Conservation (phyloP, 73 alveolate species). For the Paramecium sexaurelia region DNA sequence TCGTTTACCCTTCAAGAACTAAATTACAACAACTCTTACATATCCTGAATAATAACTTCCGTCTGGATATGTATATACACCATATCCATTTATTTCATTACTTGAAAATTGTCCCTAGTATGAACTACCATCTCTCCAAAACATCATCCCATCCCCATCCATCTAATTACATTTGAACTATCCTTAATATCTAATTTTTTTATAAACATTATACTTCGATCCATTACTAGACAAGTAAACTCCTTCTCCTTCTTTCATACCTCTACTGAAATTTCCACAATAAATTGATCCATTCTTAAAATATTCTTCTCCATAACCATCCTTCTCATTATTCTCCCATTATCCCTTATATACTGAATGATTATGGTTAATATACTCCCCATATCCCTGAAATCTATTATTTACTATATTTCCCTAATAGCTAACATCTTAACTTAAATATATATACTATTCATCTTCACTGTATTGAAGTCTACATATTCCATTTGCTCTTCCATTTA, state of each 20-base stretch:
- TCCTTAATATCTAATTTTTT: neutral
- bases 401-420: neutral
- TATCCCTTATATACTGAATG: neutral
- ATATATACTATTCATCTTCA: neutral
- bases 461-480: neutral
- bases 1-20: neutral
- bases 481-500: neutral
- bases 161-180: neutral
- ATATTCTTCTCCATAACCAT: slow-evolving; percentile 44
- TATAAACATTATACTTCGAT: neutral
- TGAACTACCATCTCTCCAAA: slow-evolving; percentile 68
- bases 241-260: neutral
- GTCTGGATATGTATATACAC: slow-evolving; percentile 76
- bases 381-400: slow-evolving; percentile 26
- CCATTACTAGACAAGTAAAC: neutral
- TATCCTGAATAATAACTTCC: slow-evolving; percentile 73
- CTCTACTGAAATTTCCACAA: neutral
- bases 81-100: slow-evolving; percentile 77
- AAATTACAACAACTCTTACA: neutral
- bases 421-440: neutral
- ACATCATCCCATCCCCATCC: neutral
- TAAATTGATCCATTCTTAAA: neutral
- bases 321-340: neutral
- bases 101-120: slow-evolving; percentile 69
- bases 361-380: neutral